Evolutionary conservation across 2,329 filamentous ascomycete species (phyloP), one percentile per base, ranked within the genome.

Genomic region (Diplodia corticola): DNA sequence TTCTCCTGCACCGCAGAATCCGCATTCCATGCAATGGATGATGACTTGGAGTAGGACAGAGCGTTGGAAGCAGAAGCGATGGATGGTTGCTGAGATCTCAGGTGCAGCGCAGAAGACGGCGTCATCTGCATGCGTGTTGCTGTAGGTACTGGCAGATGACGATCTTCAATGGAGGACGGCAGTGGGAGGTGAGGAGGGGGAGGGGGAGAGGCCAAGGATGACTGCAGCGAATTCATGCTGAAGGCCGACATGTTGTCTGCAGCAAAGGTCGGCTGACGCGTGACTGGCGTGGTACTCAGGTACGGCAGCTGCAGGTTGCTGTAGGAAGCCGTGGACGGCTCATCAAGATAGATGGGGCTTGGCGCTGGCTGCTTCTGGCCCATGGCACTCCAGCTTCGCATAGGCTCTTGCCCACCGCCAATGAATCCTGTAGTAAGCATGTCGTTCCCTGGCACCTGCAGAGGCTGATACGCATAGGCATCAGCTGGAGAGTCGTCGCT

Each of bases 1-100:
- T 10, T 30, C n/a, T 50, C 54, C 33, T 50, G 44, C 30, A 44
- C 24, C n/a, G 40, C 54, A 22, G 28, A n/a, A 4, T 70, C 70
- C 13, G 37, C 33, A 26, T 60, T 70, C 73, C 73, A 76, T 9
- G 70, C 59, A 40, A 72, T 63, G 30, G 40, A 6, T 44, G 69
- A 49, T 5, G 72, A 67, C 61, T 73, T 77, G 0, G 67, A 26
- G 44, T 71, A 73, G 2, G 69, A 67, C 5, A 55, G 20, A 5
- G 44, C 50, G 28, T 40, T 30, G 17, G 50, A 13, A 33, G 28
- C 35, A 9, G 63, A 65, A 9, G 49, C 46, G 6, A 54, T 24
- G 10, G 64, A 44, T 30, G 64, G 10, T 22, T 35, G 64, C 44
- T 60, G 64, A 22, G 54, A n/a, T 7, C 54, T 51, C 64, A 55